Conservation (phyloP, 768 basidiomycete species). For the Dentipellis fragilis region DNA sequence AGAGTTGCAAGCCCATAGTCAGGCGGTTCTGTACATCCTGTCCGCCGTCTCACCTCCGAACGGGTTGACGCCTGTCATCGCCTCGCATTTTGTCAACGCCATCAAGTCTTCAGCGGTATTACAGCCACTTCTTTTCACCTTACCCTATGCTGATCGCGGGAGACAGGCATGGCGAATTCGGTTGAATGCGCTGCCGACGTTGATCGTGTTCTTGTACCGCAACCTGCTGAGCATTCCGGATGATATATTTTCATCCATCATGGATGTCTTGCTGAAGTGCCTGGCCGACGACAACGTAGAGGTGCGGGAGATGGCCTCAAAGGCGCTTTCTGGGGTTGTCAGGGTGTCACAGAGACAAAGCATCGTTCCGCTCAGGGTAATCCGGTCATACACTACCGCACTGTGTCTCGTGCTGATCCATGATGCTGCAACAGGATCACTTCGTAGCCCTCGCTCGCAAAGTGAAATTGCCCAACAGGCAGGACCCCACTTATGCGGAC, state of each 20-base stretch:
- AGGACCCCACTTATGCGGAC: slow-evolving; percentile 63
- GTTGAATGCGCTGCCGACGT: slow-evolving; percentile 75
- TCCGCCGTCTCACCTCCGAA: slow-evolving; percentile 71
- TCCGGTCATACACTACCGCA: slow-evolving; percentile 4
- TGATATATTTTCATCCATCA: slow-evolving; percentile 53
- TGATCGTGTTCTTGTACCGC: slow-evolving; percentile 87
- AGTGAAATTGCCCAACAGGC: slow-evolving; percentile 56
- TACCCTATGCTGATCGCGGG: background rate
- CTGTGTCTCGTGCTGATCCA: background rate
- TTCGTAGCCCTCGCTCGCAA: slow-evolving; percentile 58
- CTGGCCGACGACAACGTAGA: slow-evolving; percentile 86
- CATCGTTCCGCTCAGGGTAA: slow-evolving; percentile 76
- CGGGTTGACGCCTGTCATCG: slow-evolving; percentile 51
- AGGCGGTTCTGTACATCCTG: slow-evolving; percentile 71
- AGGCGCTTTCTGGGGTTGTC: slow-evolving; percentile 77
- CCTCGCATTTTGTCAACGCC: slow-evolving; percentile 53
- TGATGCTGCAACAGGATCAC: slow-evolving; percentile 47
- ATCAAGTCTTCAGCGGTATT: slow-evolving; percentile 69
- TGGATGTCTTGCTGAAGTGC: slow-evolving; percentile 79
- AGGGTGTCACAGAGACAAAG: slow-evolving; percentile 85
- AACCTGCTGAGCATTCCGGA: slow-evolving; percentile 73
- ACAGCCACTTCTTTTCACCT: too few relatives aligned
- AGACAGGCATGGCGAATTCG: slow-evolving; percentile 84
- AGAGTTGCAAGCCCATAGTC: slow-evolving; percentile 74
- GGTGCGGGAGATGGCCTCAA: slow-evolving; percentile 85